Evolutionary conservation across 257 asterid species (phyloP).

Genomic region (Forsythia suspensa): DNA sequence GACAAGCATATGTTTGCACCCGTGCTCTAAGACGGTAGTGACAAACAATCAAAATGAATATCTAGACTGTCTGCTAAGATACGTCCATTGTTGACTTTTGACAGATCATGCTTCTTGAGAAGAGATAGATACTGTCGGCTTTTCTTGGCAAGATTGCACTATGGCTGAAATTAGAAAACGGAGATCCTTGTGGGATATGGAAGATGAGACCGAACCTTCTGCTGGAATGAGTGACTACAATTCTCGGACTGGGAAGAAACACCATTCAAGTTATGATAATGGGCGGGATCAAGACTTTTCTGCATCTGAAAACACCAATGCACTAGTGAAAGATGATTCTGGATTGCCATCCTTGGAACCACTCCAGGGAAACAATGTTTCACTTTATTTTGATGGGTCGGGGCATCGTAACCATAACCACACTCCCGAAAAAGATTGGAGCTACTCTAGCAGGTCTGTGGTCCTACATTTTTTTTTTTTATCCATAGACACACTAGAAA

Average conservation of each 20-base stretch:
- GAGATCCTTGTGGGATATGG: constrained; percentile 60
- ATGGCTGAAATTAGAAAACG: constrained; percentile 77
- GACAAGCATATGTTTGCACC: too few species aligned
- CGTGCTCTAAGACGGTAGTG: too few species aligned
- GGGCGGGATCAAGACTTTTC: constrained; percentile 19
- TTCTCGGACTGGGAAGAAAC: neutral
- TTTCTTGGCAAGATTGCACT: constrained; percentile 29
- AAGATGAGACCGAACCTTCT: constrained; percentile 31
- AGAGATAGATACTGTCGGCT: constrained; percentile 18
- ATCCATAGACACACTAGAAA: constrained; percentile 1
- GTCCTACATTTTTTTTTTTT: neutral
- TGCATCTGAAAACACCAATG: constrained; percentile 36
- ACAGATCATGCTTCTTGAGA: constrained; percentile 48
- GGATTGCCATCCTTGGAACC: constrained; percentile 43
- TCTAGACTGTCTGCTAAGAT: too few species aligned
- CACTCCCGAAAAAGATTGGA: constrained; percentile 45
- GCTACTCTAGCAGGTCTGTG: constrained; percentile 54
- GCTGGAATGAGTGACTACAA: neutral
- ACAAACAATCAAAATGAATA: too few species aligned
- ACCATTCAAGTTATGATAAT: neutral
- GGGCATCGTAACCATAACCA: constrained; percentile 38
- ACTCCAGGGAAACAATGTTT: constrained; percentile 25
- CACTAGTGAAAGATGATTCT: constrained; percentile 40
- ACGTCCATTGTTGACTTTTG: constrained; percentile 19
- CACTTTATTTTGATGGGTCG: constrained; percentile 54